Evolutionary conservation across 2,329 filamentous ascomycete species (phyloP).

Genomic region (Blastomyces percursus): DNA sequence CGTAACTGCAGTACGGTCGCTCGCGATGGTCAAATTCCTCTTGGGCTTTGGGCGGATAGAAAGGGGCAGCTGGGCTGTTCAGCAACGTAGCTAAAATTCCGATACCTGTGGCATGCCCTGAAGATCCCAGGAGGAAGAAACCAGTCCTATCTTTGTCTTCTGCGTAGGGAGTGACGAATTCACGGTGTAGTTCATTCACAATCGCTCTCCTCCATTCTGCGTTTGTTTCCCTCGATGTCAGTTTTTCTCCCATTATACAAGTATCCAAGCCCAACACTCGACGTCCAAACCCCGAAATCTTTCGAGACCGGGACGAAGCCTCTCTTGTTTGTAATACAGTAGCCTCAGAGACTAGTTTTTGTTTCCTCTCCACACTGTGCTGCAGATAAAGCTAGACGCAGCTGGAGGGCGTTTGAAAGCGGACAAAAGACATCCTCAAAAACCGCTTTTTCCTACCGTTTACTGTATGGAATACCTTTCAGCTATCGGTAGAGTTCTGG

Average conservation of each 20-base stretch:
- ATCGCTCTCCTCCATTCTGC: neutral
- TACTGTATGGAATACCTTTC: constrained; percentile 24
- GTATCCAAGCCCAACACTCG: constrained; percentile 19
- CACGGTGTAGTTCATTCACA: neutral
- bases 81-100: neutral
- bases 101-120: neutral
- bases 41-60: neutral
- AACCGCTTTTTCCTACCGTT: constrained; percentile 53
- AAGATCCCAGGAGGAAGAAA: neutral
- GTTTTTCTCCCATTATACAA: constrained; percentile 11
- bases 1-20: neutral
- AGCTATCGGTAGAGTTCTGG: neutral
- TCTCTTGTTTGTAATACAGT: constrained; percentile 58
- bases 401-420: constrained; percentile 58
- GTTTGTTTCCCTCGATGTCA: constrained; percentile 7
- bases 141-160: neutral
- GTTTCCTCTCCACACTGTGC: constrained; percentile 57
- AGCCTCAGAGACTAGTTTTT: constrained; percentile 92
- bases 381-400: constrained; percentile 13
- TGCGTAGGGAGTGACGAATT: neutral
- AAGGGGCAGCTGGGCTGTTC: neutral
- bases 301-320: constrained; percentile 13
- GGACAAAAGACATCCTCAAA: constrained; percentile 96
- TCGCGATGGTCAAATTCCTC: neutral
- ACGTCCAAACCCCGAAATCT: constrained; percentile 18